Conservation (phyloP, 1,139 yeast genomes). For the Diutina catenulata region DNA sequence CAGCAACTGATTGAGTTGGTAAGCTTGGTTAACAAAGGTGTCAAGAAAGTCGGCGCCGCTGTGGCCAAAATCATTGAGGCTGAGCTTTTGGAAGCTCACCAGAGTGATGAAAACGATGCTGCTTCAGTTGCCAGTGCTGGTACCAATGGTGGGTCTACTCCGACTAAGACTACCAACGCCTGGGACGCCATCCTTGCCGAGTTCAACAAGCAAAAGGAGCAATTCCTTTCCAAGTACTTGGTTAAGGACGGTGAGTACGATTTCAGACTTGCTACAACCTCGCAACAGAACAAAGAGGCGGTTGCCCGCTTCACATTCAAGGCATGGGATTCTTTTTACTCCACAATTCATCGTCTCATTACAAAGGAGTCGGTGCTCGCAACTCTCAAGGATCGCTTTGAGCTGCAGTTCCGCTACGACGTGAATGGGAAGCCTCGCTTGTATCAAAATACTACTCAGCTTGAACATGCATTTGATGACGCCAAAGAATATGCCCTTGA, state of each 20-base stretch:
- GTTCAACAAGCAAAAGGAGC: conserved; percentile 31
- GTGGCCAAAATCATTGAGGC: conserved; percentile 30
- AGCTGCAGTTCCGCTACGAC: conserved; percentile 74
- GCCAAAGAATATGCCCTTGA: conserved; percentile 49
- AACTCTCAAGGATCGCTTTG: conserved; percentile 61
- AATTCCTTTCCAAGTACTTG: conserved; percentile 12
- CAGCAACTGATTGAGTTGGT: conserved; percentile 38
- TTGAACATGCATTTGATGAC: conserved; percentile 48
- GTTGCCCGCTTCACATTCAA: conserved; percentile 32
- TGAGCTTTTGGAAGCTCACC: conserved; percentile 22
- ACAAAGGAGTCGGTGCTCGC: conserved; percentile 46
- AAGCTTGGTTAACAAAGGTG: conserved; percentile 20
- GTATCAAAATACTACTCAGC: conserved; percentile 66
- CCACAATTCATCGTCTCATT: conserved; percentile 44
- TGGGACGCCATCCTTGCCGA: conserved; percentile 51
- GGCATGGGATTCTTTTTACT: conserved; percentile 59
- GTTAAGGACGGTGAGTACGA: conserved; percentile 24
- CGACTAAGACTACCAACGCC: too few species aligned
- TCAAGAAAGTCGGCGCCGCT: conserved; percentile 26
- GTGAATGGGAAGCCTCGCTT: conserved; percentile 71
- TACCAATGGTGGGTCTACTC: conserved; percentile 13
- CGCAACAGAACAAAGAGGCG: conserved; percentile 28
- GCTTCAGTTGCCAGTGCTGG: background rate
- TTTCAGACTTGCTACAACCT: conserved; percentile 51
- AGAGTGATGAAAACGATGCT: conserved; percentile 19